These are phyloP conservation scores for Fusarium papillatum DNA, from an alignment of 2,329 filamentous ascomycete genomes.

Conservation along the genomic window DNA sequence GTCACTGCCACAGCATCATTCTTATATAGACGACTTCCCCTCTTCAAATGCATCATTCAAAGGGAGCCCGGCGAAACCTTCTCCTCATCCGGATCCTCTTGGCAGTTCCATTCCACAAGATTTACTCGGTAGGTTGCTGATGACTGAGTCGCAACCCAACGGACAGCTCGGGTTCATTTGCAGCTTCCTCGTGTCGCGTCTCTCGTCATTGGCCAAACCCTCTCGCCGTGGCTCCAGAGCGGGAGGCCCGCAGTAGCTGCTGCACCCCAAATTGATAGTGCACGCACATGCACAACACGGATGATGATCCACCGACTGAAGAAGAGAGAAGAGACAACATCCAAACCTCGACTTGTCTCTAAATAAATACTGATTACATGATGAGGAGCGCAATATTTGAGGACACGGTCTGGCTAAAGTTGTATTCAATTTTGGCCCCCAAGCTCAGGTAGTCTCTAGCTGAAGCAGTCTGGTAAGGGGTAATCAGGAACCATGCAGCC, in stretches of 20 bases:
- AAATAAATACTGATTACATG: background rate
- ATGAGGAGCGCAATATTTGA: background rate
- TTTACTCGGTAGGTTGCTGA: too few relatives aligned
- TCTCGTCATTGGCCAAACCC: conserved; percentile 20
- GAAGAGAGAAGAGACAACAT: background rate
- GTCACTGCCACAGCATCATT: conserved; percentile 9
- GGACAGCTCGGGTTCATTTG: conserved; percentile 1
- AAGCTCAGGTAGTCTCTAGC: background rate
- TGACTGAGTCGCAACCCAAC: background rate
- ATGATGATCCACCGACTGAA: conserved; percentile 1
- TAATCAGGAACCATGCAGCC: conserved; percentile 3
- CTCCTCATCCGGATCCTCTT: background rate
- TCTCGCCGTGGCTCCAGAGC: conserved; percentile 17
- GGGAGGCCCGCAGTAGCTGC: conserved; percentile 34
- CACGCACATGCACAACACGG: conserved; percentile 2
- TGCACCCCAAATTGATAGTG: conserved; percentile 20
- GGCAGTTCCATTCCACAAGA: background rate
- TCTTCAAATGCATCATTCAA: background rate
- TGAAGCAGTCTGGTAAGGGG: background rate
- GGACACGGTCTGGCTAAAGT: background rate
- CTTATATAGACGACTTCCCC: conserved; percentile 1
- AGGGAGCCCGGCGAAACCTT: background rate
- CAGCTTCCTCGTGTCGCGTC: background rate
- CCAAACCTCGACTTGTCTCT: background rate
- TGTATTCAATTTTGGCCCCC: background rate